A percentile compares a stretch with the other conserved stretches of the same genome.
phyloP scores from a whole-genome alignment of 2,329 filamentous ascomycete species.

The Chalara sp. region DNA sequence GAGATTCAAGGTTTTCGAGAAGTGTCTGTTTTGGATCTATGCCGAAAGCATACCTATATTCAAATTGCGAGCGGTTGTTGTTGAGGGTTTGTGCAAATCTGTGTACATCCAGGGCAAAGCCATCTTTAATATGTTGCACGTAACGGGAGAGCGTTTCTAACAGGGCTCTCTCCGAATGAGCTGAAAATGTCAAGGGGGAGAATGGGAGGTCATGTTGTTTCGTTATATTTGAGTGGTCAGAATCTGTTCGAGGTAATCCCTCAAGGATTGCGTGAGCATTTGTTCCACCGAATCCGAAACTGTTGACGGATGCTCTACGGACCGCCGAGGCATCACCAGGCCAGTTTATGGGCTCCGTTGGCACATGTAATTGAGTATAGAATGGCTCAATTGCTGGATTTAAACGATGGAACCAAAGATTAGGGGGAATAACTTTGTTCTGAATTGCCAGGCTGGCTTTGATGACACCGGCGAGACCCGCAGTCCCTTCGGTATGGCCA shows the following conservation, averaged over 20 bases:
- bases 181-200: not conserved
- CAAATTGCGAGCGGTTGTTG: no score
- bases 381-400: conserved; percentile 1
- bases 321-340: not conserved
- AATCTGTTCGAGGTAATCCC: not conserved
- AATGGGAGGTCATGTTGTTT: not conserved
- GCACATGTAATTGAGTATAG: not conserved
- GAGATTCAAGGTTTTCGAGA: no score
- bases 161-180: not conserved
- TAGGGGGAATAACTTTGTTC: conserved; percentile 23
- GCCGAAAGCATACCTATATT: no score
- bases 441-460: conserved; percentile 22
- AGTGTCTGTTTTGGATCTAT: no score
- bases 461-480: conserved; percentile 26
- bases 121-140: not conserved
- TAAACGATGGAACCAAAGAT: conserved; percentile 11
- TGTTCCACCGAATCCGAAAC: conserved; percentile 21
- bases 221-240: conserved; percentile 12
- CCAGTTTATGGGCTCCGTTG: not conserved
- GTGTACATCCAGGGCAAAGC: not conserved
- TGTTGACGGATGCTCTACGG: conserved; percentile 15
- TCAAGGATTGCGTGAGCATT: conserved; percentile 18
- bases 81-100: not conserved
- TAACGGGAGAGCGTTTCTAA: not conserved
- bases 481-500: conserved; percentile 23